These are phyloP conservation scores for Mucor saturninus DNA, from an alignment of 371 early-diverging fungal genomes.

Conservation along the genomic window DNA sequence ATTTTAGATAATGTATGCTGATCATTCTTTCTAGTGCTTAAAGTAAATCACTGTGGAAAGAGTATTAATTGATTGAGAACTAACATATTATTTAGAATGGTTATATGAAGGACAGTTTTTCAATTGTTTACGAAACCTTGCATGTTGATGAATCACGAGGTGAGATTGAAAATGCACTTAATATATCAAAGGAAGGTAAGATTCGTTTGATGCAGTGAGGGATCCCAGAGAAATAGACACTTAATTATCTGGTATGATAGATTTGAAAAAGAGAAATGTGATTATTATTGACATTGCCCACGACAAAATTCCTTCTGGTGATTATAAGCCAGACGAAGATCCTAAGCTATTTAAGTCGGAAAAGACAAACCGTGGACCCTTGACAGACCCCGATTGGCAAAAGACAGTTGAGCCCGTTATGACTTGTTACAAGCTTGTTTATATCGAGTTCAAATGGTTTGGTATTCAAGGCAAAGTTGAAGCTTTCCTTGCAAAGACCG, in stretches of 20 bases:
- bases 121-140: constrained; percentile 76
- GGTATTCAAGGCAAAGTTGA: constrained; percentile 67
- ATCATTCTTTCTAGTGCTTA: constrained; percentile 10
- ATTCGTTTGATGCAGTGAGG: neutral
- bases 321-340: constrained; percentile 67
- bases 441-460: constrained; percentile 75
- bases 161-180: constrained; percentile 67
- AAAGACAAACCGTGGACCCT: constrained; percentile 74
- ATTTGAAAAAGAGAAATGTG: constrained; percentile 63
- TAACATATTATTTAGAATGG: constrained; percentile 45
- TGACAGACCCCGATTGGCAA: constrained; percentile 41
- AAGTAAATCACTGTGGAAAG: constrained; percentile 6
- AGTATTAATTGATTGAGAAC: neutral
- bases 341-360: constrained; percentile 62
- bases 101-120: constrained; percentile 74
- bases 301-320: constrained; percentile 51
- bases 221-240: no score
- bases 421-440: constrained; percentile 79
- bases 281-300: constrained; percentile 66
- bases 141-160: constrained; percentile 74
- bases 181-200: constrained; percentile 28
- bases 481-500: constrained; percentile 48
- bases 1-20: neutral
- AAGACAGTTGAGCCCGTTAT: constrained; percentile 68
- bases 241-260: neutral